Evolutionary conservation across 1,139 yeast species (phyloP).

Genomic region (Candida gigantensis): DNA sequence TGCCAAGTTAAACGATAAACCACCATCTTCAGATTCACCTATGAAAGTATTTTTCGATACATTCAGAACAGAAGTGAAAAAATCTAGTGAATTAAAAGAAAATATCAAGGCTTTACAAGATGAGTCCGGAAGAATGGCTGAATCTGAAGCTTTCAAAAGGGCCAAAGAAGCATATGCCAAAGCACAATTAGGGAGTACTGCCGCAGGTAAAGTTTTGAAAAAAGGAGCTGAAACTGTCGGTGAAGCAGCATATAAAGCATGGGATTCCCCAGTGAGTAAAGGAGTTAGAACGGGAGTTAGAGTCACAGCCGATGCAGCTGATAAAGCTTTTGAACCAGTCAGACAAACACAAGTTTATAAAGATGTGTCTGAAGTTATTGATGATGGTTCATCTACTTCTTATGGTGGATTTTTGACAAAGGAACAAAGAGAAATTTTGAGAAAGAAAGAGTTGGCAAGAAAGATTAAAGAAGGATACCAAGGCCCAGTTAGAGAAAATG

Average conservation of each 20-base stretch:
- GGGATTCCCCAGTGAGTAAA: conserved; percentile 95
- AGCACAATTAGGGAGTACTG: conserved; percentile 79
- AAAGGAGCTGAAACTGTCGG: conserved; percentile 96
- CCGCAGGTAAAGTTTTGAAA: conserved; percentile 79
- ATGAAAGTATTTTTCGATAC: conserved; percentile 92
- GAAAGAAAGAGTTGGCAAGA: conserved; percentile 61
- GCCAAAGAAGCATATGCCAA: conserved; percentile 91
- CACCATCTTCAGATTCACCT: conserved; percentile 60
- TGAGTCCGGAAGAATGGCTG: conserved; percentile 94
- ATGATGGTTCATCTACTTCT: conserved; percentile 83
- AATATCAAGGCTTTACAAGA: conserved; percentile 94
- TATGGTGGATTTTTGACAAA: conserved; percentile 93
- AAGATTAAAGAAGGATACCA: conserved; percentile 56
- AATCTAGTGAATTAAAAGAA: conserved; percentile 85
- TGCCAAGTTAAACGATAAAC: conserved; percentile 21
- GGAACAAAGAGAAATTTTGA: conserved; percentile 75
- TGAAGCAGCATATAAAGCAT: conserved; percentile 83
- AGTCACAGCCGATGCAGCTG: conserved; percentile 78
- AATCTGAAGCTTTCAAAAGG: conserved; percentile 87
- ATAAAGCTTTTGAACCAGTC: conserved; percentile 90
- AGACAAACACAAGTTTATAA: conserved; percentile 88
- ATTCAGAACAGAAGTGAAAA: conserved; percentile 86
- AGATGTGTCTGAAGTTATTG: conserved; percentile 85
- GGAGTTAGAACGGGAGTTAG: conserved; percentile 81
- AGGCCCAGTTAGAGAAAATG: conserved; percentile 75